These are phyloP conservation scores for Emmonsiellopsis sp. DNA, from an alignment of 2,329 filamentous ascomycete species.

Conservation along the genomic window DNA sequence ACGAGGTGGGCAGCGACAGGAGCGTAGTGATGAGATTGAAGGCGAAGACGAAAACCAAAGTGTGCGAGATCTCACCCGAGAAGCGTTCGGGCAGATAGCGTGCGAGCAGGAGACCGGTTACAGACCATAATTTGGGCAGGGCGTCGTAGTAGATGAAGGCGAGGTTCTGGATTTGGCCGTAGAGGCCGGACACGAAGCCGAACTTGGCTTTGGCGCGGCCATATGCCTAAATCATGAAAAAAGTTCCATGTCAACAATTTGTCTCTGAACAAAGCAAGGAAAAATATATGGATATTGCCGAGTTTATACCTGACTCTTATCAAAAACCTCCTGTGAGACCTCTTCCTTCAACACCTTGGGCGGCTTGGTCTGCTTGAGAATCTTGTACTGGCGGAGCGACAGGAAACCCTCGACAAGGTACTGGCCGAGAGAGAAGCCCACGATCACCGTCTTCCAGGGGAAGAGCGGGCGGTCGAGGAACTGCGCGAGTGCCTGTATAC, in stretches of 20 bases:
- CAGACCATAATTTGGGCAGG: conserved; percentile 80
- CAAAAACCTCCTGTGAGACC: conserved; percentile 80
- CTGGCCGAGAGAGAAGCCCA: conserved; percentile 87
- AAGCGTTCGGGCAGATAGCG: conserved; percentile 68
- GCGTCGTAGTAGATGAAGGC: conserved; percentile 84
- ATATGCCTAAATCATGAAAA: conserved; percentile 52
- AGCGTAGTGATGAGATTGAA: conserved; percentile 76
- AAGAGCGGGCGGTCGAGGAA: conserved; percentile 86
- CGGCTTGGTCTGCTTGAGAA: conserved; percentile 68
- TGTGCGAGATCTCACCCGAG: conserved; percentile 81
- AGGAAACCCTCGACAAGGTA: conserved; percentile 86
- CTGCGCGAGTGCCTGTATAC: conserved; percentile 57
- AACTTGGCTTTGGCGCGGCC: conserved; percentile 93
- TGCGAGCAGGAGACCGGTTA: conserved; percentile 66
- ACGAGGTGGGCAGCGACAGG: conserved; percentile 66
- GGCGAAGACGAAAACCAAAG: conserved; percentile 79
- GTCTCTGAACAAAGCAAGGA: background rate
- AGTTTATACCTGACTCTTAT: conserved; percentile 70
- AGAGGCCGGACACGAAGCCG: conserved; percentile 69
- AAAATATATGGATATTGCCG: background rate
- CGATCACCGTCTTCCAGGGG: conserved; percentile 94
- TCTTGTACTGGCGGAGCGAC: conserved; percentile 77
- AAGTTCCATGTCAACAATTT: background rate
- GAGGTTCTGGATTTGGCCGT: conserved; percentile 78
- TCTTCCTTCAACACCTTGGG: conserved; percentile 83